These are phyloP conservation scores for Mycena galopus DNA, from an alignment of 768 basidiomycete genomes.

Conservation along the genomic window DNA sequence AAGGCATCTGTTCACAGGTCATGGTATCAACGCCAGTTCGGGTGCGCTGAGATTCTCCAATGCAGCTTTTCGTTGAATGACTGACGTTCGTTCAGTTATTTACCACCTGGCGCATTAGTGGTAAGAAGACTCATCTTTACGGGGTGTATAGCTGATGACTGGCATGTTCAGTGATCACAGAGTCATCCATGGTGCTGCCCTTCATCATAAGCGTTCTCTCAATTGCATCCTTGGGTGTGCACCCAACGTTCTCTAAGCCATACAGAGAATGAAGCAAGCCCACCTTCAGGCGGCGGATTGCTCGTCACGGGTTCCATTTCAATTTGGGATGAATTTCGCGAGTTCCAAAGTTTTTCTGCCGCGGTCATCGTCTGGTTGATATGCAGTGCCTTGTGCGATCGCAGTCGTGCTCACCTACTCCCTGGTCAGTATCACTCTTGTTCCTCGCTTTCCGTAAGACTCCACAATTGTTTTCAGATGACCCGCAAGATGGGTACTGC, in stretches of 20 bases:
- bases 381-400: constrained; percentile 39
- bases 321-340: constrained; percentile 29
- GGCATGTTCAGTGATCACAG: constrained; percentile 24
- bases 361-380: constrained; percentile 40
- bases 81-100: constrained; percentile 34
- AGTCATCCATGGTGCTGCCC: constrained; percentile 10
- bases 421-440: constrained; percentile 26
- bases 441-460: neutral
- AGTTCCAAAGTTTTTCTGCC: constrained; percentile 36
- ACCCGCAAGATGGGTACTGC: constrained; percentile 49
- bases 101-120: constrained; percentile 33
- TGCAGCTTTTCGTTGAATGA: no score
- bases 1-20: no score
- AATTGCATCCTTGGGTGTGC: constrained; percentile 26
- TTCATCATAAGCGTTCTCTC: constrained; percentile 24
- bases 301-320: constrained; percentile 22
- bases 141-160: neutral
- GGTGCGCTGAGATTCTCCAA: no score
- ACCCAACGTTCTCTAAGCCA: neutral
- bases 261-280: neutral
- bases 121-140: neutral
- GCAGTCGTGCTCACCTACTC: constrained; percentile 37
- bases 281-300: constrained; percentile 21
- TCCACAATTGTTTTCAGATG: constrained; percentile 35
- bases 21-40: constrained; percentile 24